These are phyloP conservation scores for Heliocybe sulcata DNA, from an alignment of 1,284 basidiomycete genomes.

Conservation along the genomic window DNA sequence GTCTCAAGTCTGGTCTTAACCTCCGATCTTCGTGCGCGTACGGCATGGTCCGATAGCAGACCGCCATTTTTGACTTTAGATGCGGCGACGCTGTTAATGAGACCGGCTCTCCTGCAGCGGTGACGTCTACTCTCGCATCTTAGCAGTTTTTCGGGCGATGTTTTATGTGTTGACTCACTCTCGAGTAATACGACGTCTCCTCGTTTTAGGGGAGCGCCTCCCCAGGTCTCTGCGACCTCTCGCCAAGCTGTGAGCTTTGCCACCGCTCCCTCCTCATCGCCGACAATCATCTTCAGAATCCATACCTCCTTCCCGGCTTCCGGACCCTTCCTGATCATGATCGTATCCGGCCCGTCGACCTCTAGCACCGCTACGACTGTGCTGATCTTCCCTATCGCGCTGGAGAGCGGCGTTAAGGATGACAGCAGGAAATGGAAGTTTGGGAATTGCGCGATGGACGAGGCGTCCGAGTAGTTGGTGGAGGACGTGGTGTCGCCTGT, in stretches of 20 bases:
- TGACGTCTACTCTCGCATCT: conserved; percentile 26
- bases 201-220: conserved; percentile 43
- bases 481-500: conserved; percentile 23
- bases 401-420: conserved; percentile 38
- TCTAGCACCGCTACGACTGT: conserved; percentile 61
- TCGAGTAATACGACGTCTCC: conserved; percentile 65
- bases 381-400: conserved; percentile 36
- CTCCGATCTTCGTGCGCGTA: conserved; percentile 48
- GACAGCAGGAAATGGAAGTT: conserved; percentile 61
- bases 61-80: conserved; percentile 47
- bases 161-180: conserved; percentile 35
- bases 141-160: conserved; percentile 2
- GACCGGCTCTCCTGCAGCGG: conserved; percentile 10
- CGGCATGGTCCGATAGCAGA: conserved; percentile 75
- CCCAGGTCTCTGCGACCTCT: conserved; percentile 65
- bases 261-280: conserved; percentile 57
- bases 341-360: conserved; percentile 62
- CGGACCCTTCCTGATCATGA: conserved; percentile 54
- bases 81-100: too few relatives aligned
- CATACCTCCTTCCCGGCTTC: conserved; percentile 63
- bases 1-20: conserved; percentile 62
- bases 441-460: conserved; percentile 62
- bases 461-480: conserved; percentile 48
- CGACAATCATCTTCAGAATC: conserved; percentile 58
- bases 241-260: conserved; percentile 72